Base-by-base conservation (phyloP, 2,329 filamentous ascomycete genomes). In the Botrytis tulipae region DNA sequence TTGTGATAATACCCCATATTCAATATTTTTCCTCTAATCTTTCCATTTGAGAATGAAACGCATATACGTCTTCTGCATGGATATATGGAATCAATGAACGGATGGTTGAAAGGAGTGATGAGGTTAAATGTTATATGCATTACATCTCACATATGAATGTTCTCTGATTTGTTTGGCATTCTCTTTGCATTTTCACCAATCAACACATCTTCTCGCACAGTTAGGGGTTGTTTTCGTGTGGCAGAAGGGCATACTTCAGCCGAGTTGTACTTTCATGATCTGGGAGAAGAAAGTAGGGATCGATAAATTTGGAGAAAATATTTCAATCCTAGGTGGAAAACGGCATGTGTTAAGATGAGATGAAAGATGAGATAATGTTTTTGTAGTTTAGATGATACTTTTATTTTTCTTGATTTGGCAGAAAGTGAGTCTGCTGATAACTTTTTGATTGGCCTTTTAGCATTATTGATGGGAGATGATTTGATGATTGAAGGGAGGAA, bases 1-100 rank as follows among this genome's bases (percentile, higher is more conserved):
- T 40, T 57, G 29, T 72, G 46, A 68, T 68, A 68, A 72, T 72
- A 72, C 70, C 70, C 61, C 70, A 67, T 66, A 51, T 57, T 71
- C 37, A n/a, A 59, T 67, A 40, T 46, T 51, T 44, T 67, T 54
- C 35, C 59, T 72, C 61, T 40, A 54, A 42, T 72, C 59, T 60
- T 16, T 65, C 29, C 57, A 44, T 46, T 59, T 67, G 57, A 48
- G 62, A 57, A 57, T 40, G 48, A 46, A 71, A 35, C 44, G 37
- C 70, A 59, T 59, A 68, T 68, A 68, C 40, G 32, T 68, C 51
- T 67, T 63, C 20, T 59, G 9, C 29, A 48, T 68, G 48, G 37
- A 68, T 48, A 59, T 68, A 51, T 40, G 37, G 46, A 29, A 66
- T 67, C 46, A 44, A 46, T 46, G 46, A 12, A 35, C 25, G 9